Conservation (phyloP, 176 grass and related monocot genomes). For the Aegilops speltoides region DNA sequence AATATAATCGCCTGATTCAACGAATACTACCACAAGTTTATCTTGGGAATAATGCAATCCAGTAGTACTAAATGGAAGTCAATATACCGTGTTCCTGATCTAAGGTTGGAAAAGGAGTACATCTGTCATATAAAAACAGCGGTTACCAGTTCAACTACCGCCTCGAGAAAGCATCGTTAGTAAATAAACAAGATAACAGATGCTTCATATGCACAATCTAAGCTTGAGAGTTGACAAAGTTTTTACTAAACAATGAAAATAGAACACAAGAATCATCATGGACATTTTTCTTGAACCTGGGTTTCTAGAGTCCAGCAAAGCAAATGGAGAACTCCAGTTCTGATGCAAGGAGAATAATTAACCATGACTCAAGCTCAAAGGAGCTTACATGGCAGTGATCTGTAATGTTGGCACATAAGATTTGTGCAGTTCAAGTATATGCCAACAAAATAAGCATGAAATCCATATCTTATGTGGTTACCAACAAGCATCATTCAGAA, state of each 20-base stretch:
- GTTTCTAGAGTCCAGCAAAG: neutral
- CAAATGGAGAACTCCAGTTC: neutral
- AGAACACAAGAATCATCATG: conserved; percentile 10
- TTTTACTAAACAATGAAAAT: conserved; percentile 6
- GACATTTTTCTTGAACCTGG: neutral
- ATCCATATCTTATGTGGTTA: neutral
- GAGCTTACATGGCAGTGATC: neutral
- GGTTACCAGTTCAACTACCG: neutral
- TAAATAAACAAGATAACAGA: conserved; percentile 19
- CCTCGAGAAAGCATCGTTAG: conserved; percentile 4
- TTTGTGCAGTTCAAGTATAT: neutral
- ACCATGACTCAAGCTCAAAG: neutral
- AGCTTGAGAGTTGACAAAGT: conserved; percentile 10
- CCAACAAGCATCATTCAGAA: neutral
- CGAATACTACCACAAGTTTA: conserved; percentile 23
- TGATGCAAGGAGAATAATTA: conserved; percentile 14
- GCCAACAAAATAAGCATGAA: conserved; percentile 16
- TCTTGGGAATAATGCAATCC: conserved; percentile 10
- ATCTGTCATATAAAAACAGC: conserved; percentile 12
- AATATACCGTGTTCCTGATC: conserved; percentile 16
- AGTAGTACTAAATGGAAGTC: conserved; percentile 32
- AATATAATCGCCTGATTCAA: conserved; percentile 22
- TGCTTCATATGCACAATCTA: conserved; percentile 32
- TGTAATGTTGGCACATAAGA: neutral
- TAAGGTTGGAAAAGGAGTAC: conserved; percentile 8